phyloP scores from a whole-genome alignment of 1,284 basidiomycete species.

The Phellopilus nigrolimitatus region DNA sequence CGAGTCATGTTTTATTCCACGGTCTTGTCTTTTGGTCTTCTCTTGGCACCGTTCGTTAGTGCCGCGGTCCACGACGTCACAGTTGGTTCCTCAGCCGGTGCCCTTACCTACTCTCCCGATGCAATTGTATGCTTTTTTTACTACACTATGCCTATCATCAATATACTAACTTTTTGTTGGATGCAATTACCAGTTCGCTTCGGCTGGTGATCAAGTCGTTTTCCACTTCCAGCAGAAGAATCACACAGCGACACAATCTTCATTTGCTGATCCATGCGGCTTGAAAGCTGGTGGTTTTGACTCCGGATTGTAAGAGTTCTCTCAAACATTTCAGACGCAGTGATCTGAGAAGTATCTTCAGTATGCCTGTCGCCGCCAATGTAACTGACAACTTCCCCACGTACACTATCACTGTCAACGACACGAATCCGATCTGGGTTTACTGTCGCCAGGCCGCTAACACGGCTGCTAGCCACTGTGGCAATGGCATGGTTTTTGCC shows the following conservation, averaged over 20 bases:
- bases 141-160: neutral
- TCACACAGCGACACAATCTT: conserved; percentile 55
- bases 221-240: conserved; percentile 54
- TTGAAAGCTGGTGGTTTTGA: conserved; percentile 45
- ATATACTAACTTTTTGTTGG: conserved; percentile 21
- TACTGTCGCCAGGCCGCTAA: conserved; percentile 37
- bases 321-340: conserved; percentile 22
- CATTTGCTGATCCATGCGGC: conserved; percentile 49
- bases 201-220: conserved; percentile 51
- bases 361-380: conserved; percentile 45
- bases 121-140: conserved; percentile 40
- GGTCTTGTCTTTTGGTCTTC: conserved; percentile 39
- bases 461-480: conserved; percentile 46
- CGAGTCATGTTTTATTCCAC: conserved; percentile 39
- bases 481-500: conserved; percentile 60
- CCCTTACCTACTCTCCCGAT: conserved; percentile 42
- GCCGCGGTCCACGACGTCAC: conserved; percentile 45
- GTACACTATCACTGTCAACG: conserved; percentile 33
- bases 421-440: conserved; percentile 41
- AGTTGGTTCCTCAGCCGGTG: conserved; percentile 45
- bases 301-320: conserved; percentile 50
- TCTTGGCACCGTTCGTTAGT: conserved; percentile 42
- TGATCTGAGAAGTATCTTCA: conserved; percentile 26
- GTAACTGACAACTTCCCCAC: conserved; percentile 33
- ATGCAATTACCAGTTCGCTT: conserved; percentile 35